A percentile compares a stretch with the other conserved stretches of the same genome.
Conservation (phyloP, 1,139 yeast species). For the Yamadazyma atmosphaerica region DNA sequence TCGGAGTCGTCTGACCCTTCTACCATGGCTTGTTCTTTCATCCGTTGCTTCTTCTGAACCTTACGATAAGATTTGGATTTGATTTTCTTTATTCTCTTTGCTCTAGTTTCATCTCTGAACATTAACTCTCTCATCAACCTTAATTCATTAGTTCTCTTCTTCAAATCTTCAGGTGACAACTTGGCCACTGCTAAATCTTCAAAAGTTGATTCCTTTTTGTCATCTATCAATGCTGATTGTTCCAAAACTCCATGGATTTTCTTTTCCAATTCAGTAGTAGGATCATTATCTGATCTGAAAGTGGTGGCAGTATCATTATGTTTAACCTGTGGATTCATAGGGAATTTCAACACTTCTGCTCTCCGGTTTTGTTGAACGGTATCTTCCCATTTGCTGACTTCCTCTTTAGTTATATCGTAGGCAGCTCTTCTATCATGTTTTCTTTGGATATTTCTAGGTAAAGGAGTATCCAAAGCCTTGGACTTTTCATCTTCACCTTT, state of each 20-base stretch:
- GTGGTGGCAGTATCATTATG: conserved; percentile 56
- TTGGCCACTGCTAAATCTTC: conserved; percentile 87
- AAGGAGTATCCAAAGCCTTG: conserved; percentile 70
- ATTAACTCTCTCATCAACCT: conserved; percentile 91
- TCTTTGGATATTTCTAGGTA: conserved; percentile 82
- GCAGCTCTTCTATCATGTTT: conserved; percentile 90
- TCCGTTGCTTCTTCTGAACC: conserved; percentile 80
- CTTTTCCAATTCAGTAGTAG: conserved; percentile 64
- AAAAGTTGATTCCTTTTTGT: conserved; percentile 74
- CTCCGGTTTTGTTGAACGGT: conserved; percentile 74
- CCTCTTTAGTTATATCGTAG: conserved; percentile 82
- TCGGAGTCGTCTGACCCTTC: conserved; percentile 55
- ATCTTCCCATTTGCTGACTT: conserved; percentile 87
- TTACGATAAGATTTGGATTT: conserved; percentile 89
- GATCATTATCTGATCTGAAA: conserved; percentile 46
- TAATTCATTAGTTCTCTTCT: conserved; percentile 75
- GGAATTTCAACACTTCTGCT: conserved; percentile 83
- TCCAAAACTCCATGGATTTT: conserved; percentile 62
- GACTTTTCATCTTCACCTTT: conserved; percentile 27
- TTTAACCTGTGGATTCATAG: conserved; percentile 52
- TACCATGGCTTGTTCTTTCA: conserved; percentile 68
- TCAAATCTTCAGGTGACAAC: conserved; percentile 76
- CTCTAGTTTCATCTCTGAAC: conserved; percentile 92
- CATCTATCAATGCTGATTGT: conserved; percentile 69
- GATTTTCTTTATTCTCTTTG: conserved; percentile 89